These are phyloP conservation scores for Gentiana dahurica DNA, from an alignment of 257 asterid genomes.

Conservation along the genomic window DNA sequence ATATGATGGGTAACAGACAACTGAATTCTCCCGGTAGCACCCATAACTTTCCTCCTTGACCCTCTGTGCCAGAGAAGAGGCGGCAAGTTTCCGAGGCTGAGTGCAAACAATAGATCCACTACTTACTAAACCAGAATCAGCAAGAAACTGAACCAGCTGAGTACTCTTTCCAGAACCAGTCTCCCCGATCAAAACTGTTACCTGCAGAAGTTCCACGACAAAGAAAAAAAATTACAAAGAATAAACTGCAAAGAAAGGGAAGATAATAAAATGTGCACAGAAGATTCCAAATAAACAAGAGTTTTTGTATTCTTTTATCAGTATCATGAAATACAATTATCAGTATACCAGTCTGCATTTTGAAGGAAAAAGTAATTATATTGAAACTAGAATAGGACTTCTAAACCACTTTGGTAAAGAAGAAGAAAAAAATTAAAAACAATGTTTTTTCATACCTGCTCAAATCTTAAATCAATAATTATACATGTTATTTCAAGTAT, in stretches of 20 bases:
- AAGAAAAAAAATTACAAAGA: neutral
- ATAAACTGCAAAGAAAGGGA: neutral
- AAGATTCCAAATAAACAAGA: neutral
- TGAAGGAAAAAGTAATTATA: too few species aligned
- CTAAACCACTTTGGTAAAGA: too few species aligned
- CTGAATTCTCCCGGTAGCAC: constrained; percentile 39
- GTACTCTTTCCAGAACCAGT: constrained; percentile 99
- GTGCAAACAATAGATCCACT: constrained; percentile 62
- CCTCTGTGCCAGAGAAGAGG: constrained; percentile 64
- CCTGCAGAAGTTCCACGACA: constrained; percentile 28
- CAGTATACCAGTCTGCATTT: too few species aligned
- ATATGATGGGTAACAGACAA: constrained; percentile 45
- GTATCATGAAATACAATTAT: too few species aligned
- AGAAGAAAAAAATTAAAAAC: too few species aligned
- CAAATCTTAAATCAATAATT: too few species aligned
- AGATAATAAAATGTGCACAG: neutral
- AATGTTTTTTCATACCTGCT: too few species aligned
- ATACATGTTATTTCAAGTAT: too few species aligned
- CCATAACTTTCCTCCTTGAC: constrained; percentile 73
- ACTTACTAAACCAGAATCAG: constrained; percentile 61
- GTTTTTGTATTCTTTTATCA: too few species aligned
- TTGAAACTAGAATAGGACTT: too few species aligned
- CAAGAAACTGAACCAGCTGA: constrained; percentile 84
- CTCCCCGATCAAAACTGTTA: constrained; percentile 74
- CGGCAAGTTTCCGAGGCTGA: constrained; percentile 96